phyloP scores from a whole-genome alignment of 257 asterid species.

The Solanum bukasovii region DNA sequence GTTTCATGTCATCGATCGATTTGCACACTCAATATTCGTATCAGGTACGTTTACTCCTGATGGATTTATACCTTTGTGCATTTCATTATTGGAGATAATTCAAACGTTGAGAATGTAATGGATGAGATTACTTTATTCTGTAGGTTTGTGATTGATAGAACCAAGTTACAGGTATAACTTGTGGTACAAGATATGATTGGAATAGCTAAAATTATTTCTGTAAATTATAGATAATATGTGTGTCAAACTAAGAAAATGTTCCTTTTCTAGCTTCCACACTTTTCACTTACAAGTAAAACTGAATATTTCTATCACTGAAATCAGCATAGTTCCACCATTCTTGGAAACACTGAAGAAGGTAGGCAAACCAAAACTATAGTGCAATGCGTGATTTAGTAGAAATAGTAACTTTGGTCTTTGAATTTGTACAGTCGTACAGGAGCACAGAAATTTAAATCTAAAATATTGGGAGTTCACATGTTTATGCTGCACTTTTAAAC shows the following conservation, averaged over 20 bases:
- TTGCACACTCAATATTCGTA: slow-evolving; percentile 38
- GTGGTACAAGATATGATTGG: neutral
- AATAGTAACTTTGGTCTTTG: neutral
- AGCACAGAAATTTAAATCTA: neutral
- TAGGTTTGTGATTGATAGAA: neutral
- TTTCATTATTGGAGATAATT: neutral
- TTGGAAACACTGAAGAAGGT: neutral
- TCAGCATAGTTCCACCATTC: neutral
- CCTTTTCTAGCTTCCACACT: neutral
- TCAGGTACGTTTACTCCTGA: slow-evolving; percentile 19
- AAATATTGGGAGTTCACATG: neutral
- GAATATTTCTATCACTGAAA: neutral
- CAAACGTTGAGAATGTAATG: neutral
- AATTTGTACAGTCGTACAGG: neutral
- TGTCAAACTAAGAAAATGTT: neutral
- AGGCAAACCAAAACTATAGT: neutral
- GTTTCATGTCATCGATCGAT: slow-evolving; percentile 49
- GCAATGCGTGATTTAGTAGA: neutral
- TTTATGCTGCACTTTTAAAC: neutral
- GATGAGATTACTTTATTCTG: neutral
- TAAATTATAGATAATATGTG: neutral
- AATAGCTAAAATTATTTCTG: neutral
- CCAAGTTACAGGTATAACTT: neutral
- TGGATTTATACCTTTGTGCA: neutral
- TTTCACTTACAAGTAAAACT: neutral